These are phyloP conservation scores for Alloteropsis angusta DNA, from an alignment of 202 grass and related monocot genomes.

Conservation along the genomic window DNA sequence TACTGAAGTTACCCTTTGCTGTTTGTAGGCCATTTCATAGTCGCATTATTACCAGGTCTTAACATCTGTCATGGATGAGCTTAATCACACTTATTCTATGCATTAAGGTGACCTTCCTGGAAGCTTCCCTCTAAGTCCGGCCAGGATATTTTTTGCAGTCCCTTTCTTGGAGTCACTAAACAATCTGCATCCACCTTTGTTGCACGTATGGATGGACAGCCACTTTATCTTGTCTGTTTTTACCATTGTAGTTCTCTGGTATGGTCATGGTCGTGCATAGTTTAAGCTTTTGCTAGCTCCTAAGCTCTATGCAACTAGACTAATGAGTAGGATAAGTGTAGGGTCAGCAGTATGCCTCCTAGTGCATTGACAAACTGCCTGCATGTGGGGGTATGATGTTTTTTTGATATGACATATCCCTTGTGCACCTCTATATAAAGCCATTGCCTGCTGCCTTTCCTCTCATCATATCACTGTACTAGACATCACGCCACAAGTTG, in stretches of 20 bases:
- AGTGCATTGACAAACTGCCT: conserved; percentile 42
- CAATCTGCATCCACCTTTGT: conserved; percentile 29
- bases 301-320: conserved; percentile 37
- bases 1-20: not conserved
- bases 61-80: conserved; percentile 26
- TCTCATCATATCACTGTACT: conserved; percentile 14
- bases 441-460: not conserved
- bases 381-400: conserved; percentile 49
- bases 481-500: conserved; percentile 11
- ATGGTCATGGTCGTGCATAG: conserved; percentile 25
- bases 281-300: conserved; percentile 46
- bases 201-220: conserved; percentile 35
- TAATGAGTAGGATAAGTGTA: conserved; percentile 32
- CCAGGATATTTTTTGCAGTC: conserved; percentile 23
- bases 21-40: conserved; percentile 10
- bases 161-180: conserved; percentile 47
- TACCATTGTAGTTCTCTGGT: conserved; percentile 26
- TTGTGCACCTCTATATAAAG: conserved; percentile 46
- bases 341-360: conserved; percentile 46
- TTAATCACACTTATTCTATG: conserved; percentile 21
- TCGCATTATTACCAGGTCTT: conserved; percentile 20
- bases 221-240: conserved; percentile 48
- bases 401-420: conserved; percentile 38
- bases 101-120: conserved; percentile 48
- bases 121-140: conserved; percentile 31